Base-by-base conservation (phyloP, 202 grass and related monocot species). In the Panicum hallii region DNA sequence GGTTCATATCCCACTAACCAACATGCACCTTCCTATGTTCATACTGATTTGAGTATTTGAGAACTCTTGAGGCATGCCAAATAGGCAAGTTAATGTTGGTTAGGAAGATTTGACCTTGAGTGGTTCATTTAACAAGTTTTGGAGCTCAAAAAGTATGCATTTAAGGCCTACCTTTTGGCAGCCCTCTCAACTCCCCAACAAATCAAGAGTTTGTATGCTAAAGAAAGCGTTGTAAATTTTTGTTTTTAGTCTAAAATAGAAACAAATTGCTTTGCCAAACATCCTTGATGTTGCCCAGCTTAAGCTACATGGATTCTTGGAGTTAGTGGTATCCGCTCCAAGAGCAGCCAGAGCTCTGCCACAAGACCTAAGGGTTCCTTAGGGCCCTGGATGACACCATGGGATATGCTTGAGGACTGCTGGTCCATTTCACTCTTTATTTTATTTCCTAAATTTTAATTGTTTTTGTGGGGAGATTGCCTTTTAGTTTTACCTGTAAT, bases 401-500 rank as follows among this genome's bases (percentile, higher is more conserved):
- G 45, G 23, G 7, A 73, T 53, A 73, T 34, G 47, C 34, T 72
- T 72, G 10, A 54, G 30, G 63, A 19, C 32, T 20, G 9, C 28
- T 38, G 71, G 47, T 20, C 32, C 71, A 54, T 74, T 74, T 53
- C 34, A 36, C 15, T 54, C 28, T 79, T 11, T 41, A 86, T 77
- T 67, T 65, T 83, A 17, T 79, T 44, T 80, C 19, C 44, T 66
- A 22, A 56, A n/a, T 57, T 57, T 20, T 38, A 38, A 38, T 38
- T 38, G 36, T 23, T 60, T 60, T 60, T 60, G n/a, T 1, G 56
- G n/a, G n/a, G 55, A 23, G 9, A 72, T 63, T 65, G 34, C 3
- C 8, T 79, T 77, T 56, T 70, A 44, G 57, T 86, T 84, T 67
- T 67, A 79, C 67, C 73, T 87, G 77, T 84, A 81, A 83, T 22